These are phyloP conservation scores for Neotropicomus parvogracilis DNA, from an alignment of 1,284 basidiomycete genomes.

Conservation along the genomic window DNA sequence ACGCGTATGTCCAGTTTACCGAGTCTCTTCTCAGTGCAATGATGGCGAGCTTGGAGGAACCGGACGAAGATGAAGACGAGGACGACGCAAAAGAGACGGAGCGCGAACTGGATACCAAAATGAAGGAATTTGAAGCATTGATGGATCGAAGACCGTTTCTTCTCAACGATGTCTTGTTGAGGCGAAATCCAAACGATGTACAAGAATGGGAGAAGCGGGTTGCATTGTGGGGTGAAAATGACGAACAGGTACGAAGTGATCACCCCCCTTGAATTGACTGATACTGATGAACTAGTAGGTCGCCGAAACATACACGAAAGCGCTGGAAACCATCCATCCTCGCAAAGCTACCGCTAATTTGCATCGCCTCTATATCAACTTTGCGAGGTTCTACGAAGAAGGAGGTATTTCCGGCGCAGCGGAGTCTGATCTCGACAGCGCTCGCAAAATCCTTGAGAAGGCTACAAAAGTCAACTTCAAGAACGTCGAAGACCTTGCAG, in stretches of 20 bases:
- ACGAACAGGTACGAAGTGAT: constrained; percentile 67
- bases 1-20: constrained; percentile 92
- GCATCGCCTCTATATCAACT: constrained; percentile 90
- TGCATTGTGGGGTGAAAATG: constrained; percentile 90
- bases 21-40: constrained; percentile 89
- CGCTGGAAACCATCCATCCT: constrained; percentile 86
- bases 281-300: constrained; percentile 49
- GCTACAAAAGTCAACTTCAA: constrained; percentile 90
- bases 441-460: constrained; percentile 91
- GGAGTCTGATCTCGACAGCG: constrained; percentile 79
- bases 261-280: neutral
- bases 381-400: constrained; percentile 97
- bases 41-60: constrained; percentile 79
- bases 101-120: constrained; percentile 80
- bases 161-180: constrained; percentile 91
- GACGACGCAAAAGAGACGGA: constrained; percentile 80
- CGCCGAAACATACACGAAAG: constrained; percentile 88
- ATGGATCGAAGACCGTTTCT: constrained; percentile 97
- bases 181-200: constrained; percentile 96
- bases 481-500: constrained; percentile 95
- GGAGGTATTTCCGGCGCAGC: constrained; percentile 79
- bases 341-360: constrained; percentile 90
- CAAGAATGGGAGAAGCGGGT: constrained; percentile 99
- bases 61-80: constrained; percentile 71
- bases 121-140: constrained; percentile 92